phyloP scores from a whole-genome alignment of 1,284 basidiomycete genomes.

The Malassezia obtusa region DNA sequence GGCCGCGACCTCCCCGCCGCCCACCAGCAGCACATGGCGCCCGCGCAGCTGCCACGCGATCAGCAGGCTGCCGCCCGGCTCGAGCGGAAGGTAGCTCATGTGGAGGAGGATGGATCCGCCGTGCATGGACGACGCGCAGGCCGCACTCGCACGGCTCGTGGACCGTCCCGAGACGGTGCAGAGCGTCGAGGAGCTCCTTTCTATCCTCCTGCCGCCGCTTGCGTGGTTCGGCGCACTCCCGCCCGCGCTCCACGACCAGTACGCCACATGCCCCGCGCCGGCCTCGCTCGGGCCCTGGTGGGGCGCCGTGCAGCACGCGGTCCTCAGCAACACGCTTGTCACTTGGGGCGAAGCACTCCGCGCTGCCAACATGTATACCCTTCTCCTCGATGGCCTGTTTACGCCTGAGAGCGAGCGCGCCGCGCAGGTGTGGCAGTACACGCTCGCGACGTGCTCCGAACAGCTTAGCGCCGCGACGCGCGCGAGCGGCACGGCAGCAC shows the following conservation, averaged over 20 bases:
- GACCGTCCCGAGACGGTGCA: background rate
- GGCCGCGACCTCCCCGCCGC: slow-evolving; percentile 77
- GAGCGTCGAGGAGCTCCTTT: slow-evolving; percentile 1
- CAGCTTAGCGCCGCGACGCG: slow-evolving; percentile 4
- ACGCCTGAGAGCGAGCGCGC: background rate
- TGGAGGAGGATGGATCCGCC: background rate
- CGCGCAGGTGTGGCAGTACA: slow-evolving; percentile 2
- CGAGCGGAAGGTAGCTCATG: slow-evolving; percentile 31
- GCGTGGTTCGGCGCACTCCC: background rate
- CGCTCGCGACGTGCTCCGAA: slow-evolving; percentile 5
- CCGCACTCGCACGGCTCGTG: background rate
- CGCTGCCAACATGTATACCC: background rate
- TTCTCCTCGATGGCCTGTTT: slow-evolving; percentile 1
- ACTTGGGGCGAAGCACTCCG: slow-evolving; percentile 5
- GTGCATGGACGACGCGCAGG: background rate
- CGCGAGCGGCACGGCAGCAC: background rate
- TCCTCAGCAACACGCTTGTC: slow-evolving; percentile 4
- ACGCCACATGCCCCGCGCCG: background rate
- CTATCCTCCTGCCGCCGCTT: background rate
- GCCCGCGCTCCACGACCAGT: background rate
- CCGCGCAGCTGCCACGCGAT: slow-evolving; percentile 76
- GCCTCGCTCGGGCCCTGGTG: slow-evolving; percentile 6
- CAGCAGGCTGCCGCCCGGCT: slow-evolving; percentile 61
- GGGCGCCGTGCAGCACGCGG: slow-evolving; percentile 11
- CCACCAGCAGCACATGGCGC: slow-evolving; percentile 71